These are phyloP conservation scores for Pittosporum tobira DNA, from an alignment of 129 eudicot species.

Conservation along the genomic window DNA sequence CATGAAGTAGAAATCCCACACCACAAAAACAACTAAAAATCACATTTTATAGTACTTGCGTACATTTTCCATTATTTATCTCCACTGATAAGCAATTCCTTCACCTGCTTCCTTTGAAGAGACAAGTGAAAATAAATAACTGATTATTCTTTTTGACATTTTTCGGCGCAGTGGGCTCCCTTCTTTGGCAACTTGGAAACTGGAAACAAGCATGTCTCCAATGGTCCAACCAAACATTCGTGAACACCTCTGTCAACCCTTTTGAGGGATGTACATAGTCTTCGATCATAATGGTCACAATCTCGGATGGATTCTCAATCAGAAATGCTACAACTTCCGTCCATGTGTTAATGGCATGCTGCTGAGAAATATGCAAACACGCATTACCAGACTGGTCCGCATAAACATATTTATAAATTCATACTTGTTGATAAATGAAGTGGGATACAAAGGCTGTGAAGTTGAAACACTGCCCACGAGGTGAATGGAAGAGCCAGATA, in stretches of 20 bases:
- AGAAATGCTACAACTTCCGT: constrained; percentile 85
- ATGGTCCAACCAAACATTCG: constrained; percentile 80
- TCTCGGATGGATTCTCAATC: constrained; percentile 60
- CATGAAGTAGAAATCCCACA: not conserved
- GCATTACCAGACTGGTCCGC: not conserved
- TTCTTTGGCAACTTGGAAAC: constrained; percentile 79
- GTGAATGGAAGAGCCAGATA: constrained; percentile 91
- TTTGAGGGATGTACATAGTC: constrained; percentile 81
- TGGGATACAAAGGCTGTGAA: constrained; percentile 78
- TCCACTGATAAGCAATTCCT: constrained; percentile 92
- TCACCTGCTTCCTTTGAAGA: constrained; percentile 76
- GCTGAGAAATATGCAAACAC: constrained; percentile 35
- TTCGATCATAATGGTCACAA: constrained; percentile 82
- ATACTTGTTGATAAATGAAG: not conserved
- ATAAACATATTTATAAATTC: not conserved
- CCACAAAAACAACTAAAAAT: not conserved
- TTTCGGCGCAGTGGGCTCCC: constrained; percentile 71
- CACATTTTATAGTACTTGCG: constrained; percentile 28
- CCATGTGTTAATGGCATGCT: constrained; percentile 77
- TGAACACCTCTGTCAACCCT: constrained; percentile 58
- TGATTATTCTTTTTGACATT: constrained; percentile 68
- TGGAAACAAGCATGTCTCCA: constrained; percentile 79
- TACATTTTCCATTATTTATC: constrained; percentile 83
- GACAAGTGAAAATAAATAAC: constrained; percentile 78
- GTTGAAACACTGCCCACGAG: constrained; percentile 75